Percentiles rank a stretch among this genome's conserved stretches.
Evolutionary conservation across 2,329 filamentous ascomycete species (phyloP).

Genomic region (Diplodia scrobiculata): DNA sequence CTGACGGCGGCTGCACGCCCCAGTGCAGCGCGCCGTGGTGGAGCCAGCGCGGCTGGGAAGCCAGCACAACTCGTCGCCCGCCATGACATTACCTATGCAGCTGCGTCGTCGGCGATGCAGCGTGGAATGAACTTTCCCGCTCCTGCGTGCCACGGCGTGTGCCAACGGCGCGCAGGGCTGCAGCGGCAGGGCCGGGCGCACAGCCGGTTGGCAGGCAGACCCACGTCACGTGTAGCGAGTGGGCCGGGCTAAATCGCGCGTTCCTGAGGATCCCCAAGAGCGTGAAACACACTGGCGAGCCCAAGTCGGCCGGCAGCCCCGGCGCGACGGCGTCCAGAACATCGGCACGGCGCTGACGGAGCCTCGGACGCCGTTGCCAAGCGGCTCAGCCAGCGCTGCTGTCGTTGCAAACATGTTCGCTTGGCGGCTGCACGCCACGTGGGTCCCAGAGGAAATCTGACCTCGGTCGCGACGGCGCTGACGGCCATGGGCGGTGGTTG

Average conservation of each 20-base stretch:
- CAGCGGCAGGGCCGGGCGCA: constrained; percentile 13
- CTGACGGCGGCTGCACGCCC: constrained; percentile 19
- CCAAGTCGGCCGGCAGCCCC: neutral
- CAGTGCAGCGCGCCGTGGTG: neutral
- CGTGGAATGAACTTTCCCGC: neutral
- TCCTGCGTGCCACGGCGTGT: constrained; percentile 1
- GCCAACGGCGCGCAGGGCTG: constrained; percentile 21
- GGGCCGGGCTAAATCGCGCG: constrained; percentile 13
- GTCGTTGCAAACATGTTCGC: constrained; percentile 11
- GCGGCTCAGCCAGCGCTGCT: neutral
- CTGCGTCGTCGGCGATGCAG: constrained; percentile 2
- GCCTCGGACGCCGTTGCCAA: constrained; percentile 23
- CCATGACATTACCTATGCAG: constrained; percentile 15
- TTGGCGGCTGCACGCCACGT: constrained; percentile 22
- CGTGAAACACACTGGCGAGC: constrained; percentile 6
- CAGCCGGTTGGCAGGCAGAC: constrained; percentile 16
- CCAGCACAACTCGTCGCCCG: constrained; percentile 3
- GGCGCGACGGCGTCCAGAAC: constrained; percentile 17
- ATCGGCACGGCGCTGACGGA: constrained; percentile 5
- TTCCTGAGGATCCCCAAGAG: constrained; percentile 25
- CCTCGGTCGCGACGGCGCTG: neutral
- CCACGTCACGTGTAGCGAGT: constrained; percentile 3
- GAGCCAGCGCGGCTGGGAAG: neutral
- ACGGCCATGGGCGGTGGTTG: neutral
- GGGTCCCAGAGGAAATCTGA: constrained; percentile 4